Conservation (phyloP, 2,329 filamentous ascomycete species). For the Colletotrichum higginsianum region DNA sequence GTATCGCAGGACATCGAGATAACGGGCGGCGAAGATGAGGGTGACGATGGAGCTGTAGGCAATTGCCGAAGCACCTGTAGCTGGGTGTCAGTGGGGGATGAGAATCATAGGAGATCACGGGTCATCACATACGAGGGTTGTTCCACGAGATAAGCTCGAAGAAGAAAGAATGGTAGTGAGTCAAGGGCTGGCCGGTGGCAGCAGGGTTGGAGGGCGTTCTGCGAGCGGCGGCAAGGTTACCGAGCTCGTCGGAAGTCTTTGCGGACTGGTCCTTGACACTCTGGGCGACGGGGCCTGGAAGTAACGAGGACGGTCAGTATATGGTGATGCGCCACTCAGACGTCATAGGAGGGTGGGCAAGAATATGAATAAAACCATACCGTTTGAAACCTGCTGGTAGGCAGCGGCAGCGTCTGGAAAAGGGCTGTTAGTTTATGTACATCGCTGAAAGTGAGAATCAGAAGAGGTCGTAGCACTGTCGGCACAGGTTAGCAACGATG, state of each 20-base stretch:
- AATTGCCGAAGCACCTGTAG: conserved; percentile 73
- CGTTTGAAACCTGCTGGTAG: conserved; percentile 63
- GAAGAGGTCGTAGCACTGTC: conserved; percentile 52
- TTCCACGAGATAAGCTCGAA: conserved; percentile 79
- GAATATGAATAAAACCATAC: conserved; percentile 51
- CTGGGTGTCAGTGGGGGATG: conserved; percentile 31
- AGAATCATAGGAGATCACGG: neutral
- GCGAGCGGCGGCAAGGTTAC: conserved; percentile 71
- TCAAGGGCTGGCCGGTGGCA: conserved; percentile 74
- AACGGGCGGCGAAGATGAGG: conserved; percentile 74
- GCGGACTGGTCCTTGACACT: conserved; percentile 70
- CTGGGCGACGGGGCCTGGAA: conserved; percentile 70
- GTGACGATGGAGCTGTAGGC: conserved; percentile 72
- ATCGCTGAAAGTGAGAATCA: conserved; percentile 43
- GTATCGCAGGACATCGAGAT: conserved; percentile 77
- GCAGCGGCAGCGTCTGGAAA: conserved; percentile 64
- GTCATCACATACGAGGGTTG: conserved; percentile 70
- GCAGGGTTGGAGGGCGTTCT: conserved; percentile 67
- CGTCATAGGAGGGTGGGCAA: conserved; percentile 11
- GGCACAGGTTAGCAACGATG: conserved; percentile 50
- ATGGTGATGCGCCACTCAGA: conserved; percentile 17
- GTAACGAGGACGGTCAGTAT: conserved; percentile 36
- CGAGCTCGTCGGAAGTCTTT: conserved; percentile 70
- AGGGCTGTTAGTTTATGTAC: conserved; percentile 51
- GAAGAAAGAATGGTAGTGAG: conserved; percentile 81